Base-by-base conservation (phyloP, 164 flowering plant species). In the Vitis riparia region DNA sequence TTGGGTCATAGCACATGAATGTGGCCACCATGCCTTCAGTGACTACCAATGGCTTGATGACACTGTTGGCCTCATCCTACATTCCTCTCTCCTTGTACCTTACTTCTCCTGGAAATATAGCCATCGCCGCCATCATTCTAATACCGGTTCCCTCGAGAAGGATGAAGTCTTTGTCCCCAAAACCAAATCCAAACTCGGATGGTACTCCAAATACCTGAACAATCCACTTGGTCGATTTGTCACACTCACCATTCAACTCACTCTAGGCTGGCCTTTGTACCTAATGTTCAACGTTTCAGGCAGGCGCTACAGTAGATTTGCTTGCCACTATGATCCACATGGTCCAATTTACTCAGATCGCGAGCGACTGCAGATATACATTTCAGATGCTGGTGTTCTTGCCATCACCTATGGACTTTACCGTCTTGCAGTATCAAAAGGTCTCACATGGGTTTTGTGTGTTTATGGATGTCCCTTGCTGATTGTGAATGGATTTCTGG, bases 1-100 rank as follows among this genome's bases (percentile, higher is more conserved):
- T 55, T 92, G 97, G 97, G 97, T 92, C 66, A 73, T 92, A n/a
- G 97, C 97, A 27, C 97, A 92, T 50, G 95, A 90, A 68, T 92
- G 97, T 55, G 97, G 97, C 68, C 95, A 92, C 81, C 97, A 90
- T 55, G 93, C 97, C 62, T 90, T 92, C 82, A 86, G 91, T 65
- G 90, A 90, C 75, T 83, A 90, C 77, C 89, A 88, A n/a, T 89
- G 86, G 92, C 87, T 92, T 3, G 92, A 92, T 63, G 95, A 92
- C 89, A 78, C 85, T 0, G 93, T 92, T 30, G 97, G 97, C 64
- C 84, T 90, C 7, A 51, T 89, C 81, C 82, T 90, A 47, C 97
- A 92, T 72, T 90, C 97, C 7, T 29, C 47, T 63, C 92, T 92
- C 72, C 81, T 92, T 23, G 95, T 92, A 62, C 97, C 97, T 9